Evolutionary conservation across 345 rosid genomes (phyloP).

Genomic region (Pseudoturritis turrita): DNA sequence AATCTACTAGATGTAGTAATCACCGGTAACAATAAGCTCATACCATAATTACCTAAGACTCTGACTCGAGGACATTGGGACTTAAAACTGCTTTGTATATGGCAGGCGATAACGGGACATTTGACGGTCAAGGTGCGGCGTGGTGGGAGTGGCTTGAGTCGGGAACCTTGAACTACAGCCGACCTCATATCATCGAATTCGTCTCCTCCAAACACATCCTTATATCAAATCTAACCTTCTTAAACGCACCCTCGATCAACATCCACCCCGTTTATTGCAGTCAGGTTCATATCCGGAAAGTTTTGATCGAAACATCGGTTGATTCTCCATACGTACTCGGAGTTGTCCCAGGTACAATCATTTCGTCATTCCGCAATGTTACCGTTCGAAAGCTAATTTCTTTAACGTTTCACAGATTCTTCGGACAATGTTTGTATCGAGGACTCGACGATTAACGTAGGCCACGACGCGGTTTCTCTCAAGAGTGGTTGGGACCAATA

Average conservation of each 20-base stretch:
- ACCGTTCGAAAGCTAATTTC: background rate
- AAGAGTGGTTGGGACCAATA: slow-evolving; percentile 99
- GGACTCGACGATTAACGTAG: slow-evolving; percentile 63
- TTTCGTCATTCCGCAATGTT: background rate
- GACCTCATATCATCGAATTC: slow-evolving; percentile 88
- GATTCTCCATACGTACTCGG: slow-evolving; percentile 69
- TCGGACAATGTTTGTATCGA: slow-evolving; percentile 80
- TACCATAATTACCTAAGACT: background rate
- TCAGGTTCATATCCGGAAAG: slow-evolving; percentile 20
- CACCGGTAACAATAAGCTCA: slow-evolving; percentile 45
- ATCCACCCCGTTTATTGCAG: slow-evolving; percentile 91
- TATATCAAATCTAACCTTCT: slow-evolving; percentile 80
- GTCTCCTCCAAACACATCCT: slow-evolving; percentile 49
- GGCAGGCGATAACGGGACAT: slow-evolving; percentile 82
- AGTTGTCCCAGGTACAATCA: slow-evolving; percentile 65
- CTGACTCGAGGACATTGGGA: background rate
- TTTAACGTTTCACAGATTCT: slow-evolving; percentile 55
- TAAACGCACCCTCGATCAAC: slow-evolving; percentile 71
- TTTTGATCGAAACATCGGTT: slow-evolving; percentile 50
- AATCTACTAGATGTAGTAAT: slow-evolving; percentile 69
- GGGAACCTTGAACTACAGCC: slow-evolving; percentile 67
- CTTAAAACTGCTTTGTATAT: background rate
- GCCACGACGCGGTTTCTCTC: slow-evolving; percentile 69
- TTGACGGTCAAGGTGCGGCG: slow-evolving; percentile 81
- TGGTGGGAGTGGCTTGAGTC: slow-evolving; percentile 85